Conservation (phyloP, 2,329 filamentous ascomycete genomes). For the Neofusicoccum cordaticola region DNA sequence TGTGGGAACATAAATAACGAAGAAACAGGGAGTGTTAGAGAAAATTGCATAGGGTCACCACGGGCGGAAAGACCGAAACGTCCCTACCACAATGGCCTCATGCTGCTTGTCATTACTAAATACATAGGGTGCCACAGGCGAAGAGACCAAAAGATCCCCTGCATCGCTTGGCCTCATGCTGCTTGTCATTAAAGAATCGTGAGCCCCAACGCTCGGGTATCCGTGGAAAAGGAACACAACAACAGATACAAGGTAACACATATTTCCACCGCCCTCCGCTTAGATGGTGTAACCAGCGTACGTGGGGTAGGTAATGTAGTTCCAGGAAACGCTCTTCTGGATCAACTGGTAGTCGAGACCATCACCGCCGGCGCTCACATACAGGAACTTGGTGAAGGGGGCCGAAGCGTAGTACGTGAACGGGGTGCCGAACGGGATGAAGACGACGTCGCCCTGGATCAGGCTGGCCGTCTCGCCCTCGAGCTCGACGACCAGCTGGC, state of each 20-base stretch:
- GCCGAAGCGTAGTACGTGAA: conserved; percentile 34
- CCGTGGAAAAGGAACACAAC: not conserved
- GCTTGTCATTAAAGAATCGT: conserved; percentile 3
- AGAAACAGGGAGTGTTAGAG: too few species aligned
- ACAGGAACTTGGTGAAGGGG: conserved; percentile 26
- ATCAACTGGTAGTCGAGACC: conserved; percentile 23
- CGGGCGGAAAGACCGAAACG: not conserved
- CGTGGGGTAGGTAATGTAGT: conserved; percentile 21
- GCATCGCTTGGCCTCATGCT: not conserved
- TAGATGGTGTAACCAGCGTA: conserved; percentile 3
- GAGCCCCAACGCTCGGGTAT: not conserved
- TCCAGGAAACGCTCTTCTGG: conserved; percentile 20
- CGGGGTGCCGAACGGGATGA: conserved; percentile 33
- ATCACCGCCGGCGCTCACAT: conserved; percentile 24
- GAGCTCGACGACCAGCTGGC: conserved; percentile 34
- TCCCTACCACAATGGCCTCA: not conserved
- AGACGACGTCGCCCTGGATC: conserved; percentile 39
- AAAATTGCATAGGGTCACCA: not conserved
- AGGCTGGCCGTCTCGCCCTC: conserved; percentile 28
- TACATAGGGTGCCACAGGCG: not conserved
- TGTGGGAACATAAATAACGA: not conserved
- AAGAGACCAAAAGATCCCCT: not conserved
- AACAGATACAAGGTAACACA: not conserved
- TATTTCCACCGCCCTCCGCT: not conserved
- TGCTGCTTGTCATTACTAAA: conserved; percentile 6